Conservation (phyloP, 768 basidiomycete genomes). For the Fomitopsis serialis region DNA sequence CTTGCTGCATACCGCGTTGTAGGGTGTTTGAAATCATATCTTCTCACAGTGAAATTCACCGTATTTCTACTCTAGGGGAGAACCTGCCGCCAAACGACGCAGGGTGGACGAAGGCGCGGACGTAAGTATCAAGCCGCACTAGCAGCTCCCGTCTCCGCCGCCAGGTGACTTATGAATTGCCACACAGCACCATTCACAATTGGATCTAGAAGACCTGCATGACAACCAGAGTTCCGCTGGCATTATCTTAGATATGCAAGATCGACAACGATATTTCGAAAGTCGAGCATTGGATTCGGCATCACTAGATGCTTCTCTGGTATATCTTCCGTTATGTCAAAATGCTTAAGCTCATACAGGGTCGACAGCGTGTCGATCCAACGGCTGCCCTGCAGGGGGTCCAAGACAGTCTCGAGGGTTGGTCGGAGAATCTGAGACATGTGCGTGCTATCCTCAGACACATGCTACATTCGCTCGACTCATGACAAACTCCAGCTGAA, state of each 20-base stretch:
- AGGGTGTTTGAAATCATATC: constrained; percentile 1
- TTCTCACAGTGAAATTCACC: background rate
- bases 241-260: constrained; percentile 83
- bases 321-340: background rate
- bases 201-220: constrained; percentile 84
- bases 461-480: background rate
- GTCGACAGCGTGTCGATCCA: constrained; percentile 39
- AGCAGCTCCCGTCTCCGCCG: background rate
- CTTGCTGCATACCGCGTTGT: constrained; percentile 78
- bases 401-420: constrained; percentile 42
- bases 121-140: constrained; percentile 29
- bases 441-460: constrained; percentile 29
- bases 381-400: constrained; percentile 42
- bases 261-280: constrained; percentile 79
- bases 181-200: constrained; percentile 42
- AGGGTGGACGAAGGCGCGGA: constrained; percentile 39
- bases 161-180: background rate
- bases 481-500: constrained; percentile 41
- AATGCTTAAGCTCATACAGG: background rate
- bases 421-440: constrained; percentile 53
- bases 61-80: constrained; percentile 39
- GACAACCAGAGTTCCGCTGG: constrained; percentile 60
- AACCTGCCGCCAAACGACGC: constrained; percentile 54
- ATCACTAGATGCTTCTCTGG: constrained; percentile 4
- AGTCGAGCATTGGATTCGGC: constrained; percentile 31